Evolutionary conservation across 768 basidiomycete genomes (phyloP).

Genomic region (Agrocybe praecox): DNA sequence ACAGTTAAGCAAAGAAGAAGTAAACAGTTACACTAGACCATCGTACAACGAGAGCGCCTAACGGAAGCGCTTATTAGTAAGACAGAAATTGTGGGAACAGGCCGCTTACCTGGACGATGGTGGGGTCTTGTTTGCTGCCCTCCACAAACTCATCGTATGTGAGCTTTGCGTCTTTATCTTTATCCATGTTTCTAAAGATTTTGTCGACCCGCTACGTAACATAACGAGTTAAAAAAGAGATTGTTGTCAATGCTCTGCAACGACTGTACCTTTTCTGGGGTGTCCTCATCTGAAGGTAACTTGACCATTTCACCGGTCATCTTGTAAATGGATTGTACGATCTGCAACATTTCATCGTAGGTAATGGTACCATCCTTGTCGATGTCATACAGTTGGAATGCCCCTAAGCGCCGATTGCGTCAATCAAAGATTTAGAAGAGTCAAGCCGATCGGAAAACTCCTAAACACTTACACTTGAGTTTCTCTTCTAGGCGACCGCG

Average conservation of each 20-base stretch:
- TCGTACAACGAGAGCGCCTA: constrained; percentile 96
- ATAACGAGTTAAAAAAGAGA: background rate
- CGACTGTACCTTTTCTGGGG: constrained; percentile 87
- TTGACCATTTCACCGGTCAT: constrained; percentile 99
- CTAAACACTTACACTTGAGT: constrained; percentile 79
- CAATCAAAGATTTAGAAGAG: constrained; percentile 10
- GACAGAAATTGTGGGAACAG: background rate
- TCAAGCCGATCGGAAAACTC: constrained; percentile 3
- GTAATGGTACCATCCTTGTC: constrained; percentile 98
- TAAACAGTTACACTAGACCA: constrained; percentile 71
- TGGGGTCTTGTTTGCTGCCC: constrained; percentile 98
- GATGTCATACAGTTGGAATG: constrained; percentile 98
- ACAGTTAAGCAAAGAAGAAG: background rate
- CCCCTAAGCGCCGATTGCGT: constrained; percentile 66
- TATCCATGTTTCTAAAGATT: constrained; percentile 98
- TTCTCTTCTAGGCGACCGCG: constrained; percentile 96
- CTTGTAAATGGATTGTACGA: constrained; percentile 98
- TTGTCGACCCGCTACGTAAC: constrained; percentile 87
- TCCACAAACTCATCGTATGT: constrained; percentile 98
- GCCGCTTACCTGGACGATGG: constrained; percentile 88
- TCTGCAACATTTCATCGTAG: constrained; percentile 98
- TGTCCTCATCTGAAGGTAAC: constrained; percentile 97
- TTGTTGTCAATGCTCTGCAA: background rate
- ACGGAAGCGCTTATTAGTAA: background rate
- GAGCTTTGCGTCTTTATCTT: constrained; percentile 89